Evolutionary conservation across 108 stramenopile genomes (phyloP), one percentile per base, ranked within the genome.

Genomic region (Stephanodiscus minutulus): DNA sequence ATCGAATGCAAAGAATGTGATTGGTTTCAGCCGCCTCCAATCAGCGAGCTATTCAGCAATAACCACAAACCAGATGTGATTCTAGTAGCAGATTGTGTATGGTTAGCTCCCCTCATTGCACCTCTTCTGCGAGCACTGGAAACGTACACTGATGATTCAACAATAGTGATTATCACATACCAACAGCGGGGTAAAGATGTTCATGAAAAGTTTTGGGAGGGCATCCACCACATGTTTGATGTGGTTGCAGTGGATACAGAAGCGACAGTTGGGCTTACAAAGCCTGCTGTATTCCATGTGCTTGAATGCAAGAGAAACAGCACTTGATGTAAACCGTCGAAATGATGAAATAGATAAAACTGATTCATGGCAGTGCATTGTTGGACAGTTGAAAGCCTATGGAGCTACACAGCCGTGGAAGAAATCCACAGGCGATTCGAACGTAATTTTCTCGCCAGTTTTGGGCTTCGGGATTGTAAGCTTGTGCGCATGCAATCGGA

Each of bases 1-100:
- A 70, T 85, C 50, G 58, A 77, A n/a, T 84, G 81, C 64, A 59
- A 63, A 57, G 74, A 74, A 62, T 81, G 81, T 43, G 82, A 87
- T 67, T 86, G 86, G 88, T 87, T 77, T 61, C 36, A 66, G 17
- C 83, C 83, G 41, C 77, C 80, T 46, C 27, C 71, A 31, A 36
- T 82, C 29, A 55, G 59, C 48, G 49, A 52, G 18, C 37, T 82
- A 62, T 72, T 72, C 24, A 18, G 18, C 1, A 8, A 46, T 12
- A 56, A 29, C 56, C 52, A 4, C 18, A 35, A 18, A 24, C 73
- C 85, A 44, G 83, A 88, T 44, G 82, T 88, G 11, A 68, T 88
- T 2, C 57, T 90, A 35, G 76, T 87, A 37, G 87, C 90, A 29
- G 90, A 91, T 48, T 88, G 87, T 69, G 86, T 91, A 9, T 91